These are phyloP conservation scores for Coniella vitis DNA, from an alignment of 2,329 filamentous ascomycete genomes.

Conservation along the genomic window DNA sequence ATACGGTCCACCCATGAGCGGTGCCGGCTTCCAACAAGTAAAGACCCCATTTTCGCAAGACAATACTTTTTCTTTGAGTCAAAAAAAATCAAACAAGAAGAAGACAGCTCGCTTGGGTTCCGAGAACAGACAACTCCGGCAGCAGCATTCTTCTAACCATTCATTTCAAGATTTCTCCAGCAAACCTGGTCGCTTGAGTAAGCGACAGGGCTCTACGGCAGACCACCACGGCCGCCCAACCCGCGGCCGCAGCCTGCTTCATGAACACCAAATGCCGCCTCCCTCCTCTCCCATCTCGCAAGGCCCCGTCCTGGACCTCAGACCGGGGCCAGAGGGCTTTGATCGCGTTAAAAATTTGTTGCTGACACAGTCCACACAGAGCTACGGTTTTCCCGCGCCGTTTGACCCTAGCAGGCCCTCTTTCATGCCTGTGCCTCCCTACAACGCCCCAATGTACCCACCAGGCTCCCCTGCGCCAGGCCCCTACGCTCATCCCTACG, in stretches of 20 bases:
- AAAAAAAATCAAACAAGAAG: conserved; percentile 33
- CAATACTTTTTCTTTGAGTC: conserved; percentile 26
- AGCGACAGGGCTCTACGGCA: conserved; percentile 33
- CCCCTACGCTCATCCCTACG: conserved; percentile 42
- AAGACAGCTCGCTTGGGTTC: conserved; percentile 38
- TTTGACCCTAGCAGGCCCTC: conserved; percentile 40
- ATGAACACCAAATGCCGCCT: conserved; percentile 18
- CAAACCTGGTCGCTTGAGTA: conserved; percentile 36
- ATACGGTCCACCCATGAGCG: conserved; percentile 51
- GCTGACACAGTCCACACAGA: conserved; percentile 67
- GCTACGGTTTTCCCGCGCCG: conserved; percentile 42
- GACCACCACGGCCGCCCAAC: conserved; percentile 17
- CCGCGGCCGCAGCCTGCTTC: conserved; percentile 4
- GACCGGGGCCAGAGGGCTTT: conserved; percentile 60
- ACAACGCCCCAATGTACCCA: conserved; percentile 22
- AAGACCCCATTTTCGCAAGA: conserved; percentile 36
- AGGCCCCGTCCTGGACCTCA: conserved; percentile 42
- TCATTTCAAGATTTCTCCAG: conserved; percentile 28
- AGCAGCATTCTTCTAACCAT: conserved; percentile 30
- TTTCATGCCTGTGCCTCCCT: conserved; percentile 11
- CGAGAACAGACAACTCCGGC: conserved; percentile 35
- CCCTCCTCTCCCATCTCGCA: conserved; percentile 18
- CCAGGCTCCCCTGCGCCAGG: conserved; percentile 40
- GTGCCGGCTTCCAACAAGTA: conserved; percentile 51
- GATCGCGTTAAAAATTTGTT: conserved; percentile 68